Conservation (phyloP, 2,329 filamentous ascomycete genomes). For the Xylaria arbuscula region DNA sequence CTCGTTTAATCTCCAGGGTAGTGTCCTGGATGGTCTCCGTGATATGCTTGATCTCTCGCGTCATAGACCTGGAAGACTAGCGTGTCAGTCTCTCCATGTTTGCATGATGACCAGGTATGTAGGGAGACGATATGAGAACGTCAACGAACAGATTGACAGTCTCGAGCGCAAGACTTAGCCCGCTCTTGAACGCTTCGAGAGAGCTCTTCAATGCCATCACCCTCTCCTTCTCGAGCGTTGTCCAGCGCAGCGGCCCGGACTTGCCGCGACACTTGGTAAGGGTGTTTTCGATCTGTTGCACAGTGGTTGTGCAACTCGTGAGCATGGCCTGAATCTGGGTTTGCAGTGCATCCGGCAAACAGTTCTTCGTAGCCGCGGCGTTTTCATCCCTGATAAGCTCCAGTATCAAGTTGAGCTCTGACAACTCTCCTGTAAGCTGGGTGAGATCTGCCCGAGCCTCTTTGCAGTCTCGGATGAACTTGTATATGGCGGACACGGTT, state of each 20-base stretch:
- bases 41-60: conserved; percentile 11
- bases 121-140: background rate
- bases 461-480: conserved; percentile 11
- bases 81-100: background rate
- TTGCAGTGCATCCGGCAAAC: conserved; percentile 11
- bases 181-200: conserved; percentile 15
- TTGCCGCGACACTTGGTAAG: background rate
- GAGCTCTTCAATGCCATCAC: background rate
- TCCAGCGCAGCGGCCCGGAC: conserved; percentile 8
- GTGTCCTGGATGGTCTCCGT: conserved; percentile 4
- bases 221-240: background rate
- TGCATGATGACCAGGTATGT: background rate
- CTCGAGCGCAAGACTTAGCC: conserved; percentile 14
- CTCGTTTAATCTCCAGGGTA: conserved; percentile 15
- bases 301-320: conserved; percentile 2
- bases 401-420: conserved; percentile 9
- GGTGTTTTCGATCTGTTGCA: conserved; percentile 6
- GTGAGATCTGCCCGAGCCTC: conserved; percentile 17
- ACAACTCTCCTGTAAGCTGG: conserved; percentile 4
- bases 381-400: conserved; percentile 9
- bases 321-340: conserved; percentile 6
- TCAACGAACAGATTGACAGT: conserved; percentile 13
- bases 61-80: conserved; percentile 12
- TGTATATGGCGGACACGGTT: background rate
- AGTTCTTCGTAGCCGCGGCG: background rate